phyloP scores from a whole-genome alignment of 2,329 filamentous ascomycete species.

The Orbilia ellipsospora region DNA sequence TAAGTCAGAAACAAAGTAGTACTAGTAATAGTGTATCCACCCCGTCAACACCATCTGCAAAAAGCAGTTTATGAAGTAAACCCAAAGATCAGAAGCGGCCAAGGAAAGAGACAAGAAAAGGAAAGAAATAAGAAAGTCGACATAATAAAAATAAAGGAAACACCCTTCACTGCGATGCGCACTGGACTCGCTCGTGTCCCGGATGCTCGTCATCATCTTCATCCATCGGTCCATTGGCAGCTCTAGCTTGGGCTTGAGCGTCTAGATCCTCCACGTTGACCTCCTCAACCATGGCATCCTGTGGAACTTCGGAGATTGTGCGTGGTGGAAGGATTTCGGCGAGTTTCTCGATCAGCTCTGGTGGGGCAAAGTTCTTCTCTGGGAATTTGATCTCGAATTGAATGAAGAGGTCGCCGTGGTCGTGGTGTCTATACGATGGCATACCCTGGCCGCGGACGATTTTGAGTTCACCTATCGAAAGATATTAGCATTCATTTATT shows the following conservation, averaged over 20 bases:
- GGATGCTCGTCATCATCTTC: constrained; percentile 79
- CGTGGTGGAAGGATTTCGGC: constrained; percentile 85
- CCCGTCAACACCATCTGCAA: constrained; percentile 3
- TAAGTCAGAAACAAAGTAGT: too few relatives aligned
- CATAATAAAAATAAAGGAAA: constrained; percentile 1
- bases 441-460: constrained; percentile 96
- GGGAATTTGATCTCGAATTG: constrained; percentile 99
- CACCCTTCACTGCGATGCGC: constrained; percentile 79
- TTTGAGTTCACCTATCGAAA: constrained; percentile 79
- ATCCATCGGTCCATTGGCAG: constrained; percentile 78
- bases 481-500: constrained; percentile 41
- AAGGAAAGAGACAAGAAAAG: not conserved
- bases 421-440: constrained; percentile 94
- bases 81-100: not conserved
- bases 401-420: constrained; percentile 95
- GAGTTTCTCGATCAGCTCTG: constrained; percentile 79
- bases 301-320: constrained; percentile 71
- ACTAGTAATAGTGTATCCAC: not conserved
- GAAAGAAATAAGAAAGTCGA: not conserved
- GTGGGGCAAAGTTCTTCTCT: constrained; percentile 74
- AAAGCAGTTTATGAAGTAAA: not conserved
- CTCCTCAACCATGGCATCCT: constrained; percentile 86
- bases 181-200: constrained; percentile 83
- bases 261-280: constrained; percentile 89
- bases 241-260: constrained; percentile 71